These are phyloP conservation scores for Phyllachora maydis DNA, from an alignment of 2,329 filamentous ascomycete genomes.

Conservation along the genomic window DNA sequence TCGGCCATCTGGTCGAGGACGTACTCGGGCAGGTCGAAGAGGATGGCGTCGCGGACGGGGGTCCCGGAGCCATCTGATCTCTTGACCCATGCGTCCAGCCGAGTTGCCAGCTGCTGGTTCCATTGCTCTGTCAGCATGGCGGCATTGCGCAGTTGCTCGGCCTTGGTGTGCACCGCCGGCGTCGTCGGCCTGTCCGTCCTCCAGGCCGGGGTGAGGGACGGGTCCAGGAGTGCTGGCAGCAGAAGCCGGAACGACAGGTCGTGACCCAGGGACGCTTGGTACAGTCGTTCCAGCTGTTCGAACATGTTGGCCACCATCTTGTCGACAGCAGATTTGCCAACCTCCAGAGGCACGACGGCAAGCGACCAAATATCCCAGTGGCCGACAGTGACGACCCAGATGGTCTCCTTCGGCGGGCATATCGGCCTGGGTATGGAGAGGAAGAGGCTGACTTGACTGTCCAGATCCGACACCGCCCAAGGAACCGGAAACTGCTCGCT, in stretches of 20 bases:
- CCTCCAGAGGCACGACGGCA: conserved; percentile 19
- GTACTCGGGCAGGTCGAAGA: conserved; percentile 17
- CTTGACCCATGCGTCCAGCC: conserved; percentile 21
- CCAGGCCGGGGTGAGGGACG: conserved; percentile 33
- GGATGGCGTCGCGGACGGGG: conserved; percentile 18
- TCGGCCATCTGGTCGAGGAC: conserved; percentile 24
- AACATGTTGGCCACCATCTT: conserved; percentile 18
- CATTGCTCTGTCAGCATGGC: conserved; percentile 25
- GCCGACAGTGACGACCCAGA: conserved; percentile 32
- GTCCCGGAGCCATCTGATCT: conserved; percentile 11
- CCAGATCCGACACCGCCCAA: conserved; percentile 17
- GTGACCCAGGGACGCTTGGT: conserved; percentile 18
- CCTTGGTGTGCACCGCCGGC: conserved; percentile 20
- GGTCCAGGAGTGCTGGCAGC: conserved; percentile 29
- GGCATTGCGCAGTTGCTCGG: conserved; percentile 33
- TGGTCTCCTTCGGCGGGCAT: conserved; percentile 19
- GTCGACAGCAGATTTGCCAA: conserved; percentile 16
- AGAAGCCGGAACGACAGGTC: conserved; percentile 25
- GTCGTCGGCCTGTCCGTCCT: conserved; percentile 17
- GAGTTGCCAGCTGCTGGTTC: conserved; percentile 21
- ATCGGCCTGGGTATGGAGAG: conserved; percentile 15
- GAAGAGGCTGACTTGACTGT: conserved; percentile 21
- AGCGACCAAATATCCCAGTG: conserved; percentile 33
- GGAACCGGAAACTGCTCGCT: conserved; percentile 19
- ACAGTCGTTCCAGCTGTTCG: conserved; percentile 23